Evolutionary conservation across 2,329 filamentous ascomycete genomes (phyloP).

Genomic region (Fusarium sp.): DNA sequence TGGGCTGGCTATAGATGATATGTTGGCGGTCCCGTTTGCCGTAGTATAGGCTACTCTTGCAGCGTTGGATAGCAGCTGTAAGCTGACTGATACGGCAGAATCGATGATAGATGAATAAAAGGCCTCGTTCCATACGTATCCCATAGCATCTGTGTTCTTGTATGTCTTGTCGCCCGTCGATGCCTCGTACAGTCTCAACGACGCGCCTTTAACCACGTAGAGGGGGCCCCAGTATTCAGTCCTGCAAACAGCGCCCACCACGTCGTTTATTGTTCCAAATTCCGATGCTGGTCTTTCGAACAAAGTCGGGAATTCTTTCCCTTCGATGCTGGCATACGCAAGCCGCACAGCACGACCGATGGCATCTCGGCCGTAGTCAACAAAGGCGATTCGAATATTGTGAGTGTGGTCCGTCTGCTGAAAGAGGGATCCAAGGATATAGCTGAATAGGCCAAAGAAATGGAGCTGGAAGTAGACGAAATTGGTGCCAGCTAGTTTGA

Average conservation of each 20-base stretch:
- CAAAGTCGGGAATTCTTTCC: constrained; percentile 29
- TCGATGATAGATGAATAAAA: constrained; percentile 29
- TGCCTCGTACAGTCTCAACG: constrained; percentile 20
- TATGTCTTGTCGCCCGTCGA: constrained; percentile 16
- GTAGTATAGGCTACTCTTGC: constrained; percentile 28
- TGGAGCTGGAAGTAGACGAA: constrained; percentile 56
- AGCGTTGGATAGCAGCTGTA: constrained; percentile 20
- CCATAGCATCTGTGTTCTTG: constrained; percentile 25
- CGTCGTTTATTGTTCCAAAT: constrained; percentile 9
- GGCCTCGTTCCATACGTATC: constrained; percentile 39
- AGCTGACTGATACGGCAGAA: constrained; percentile 19
- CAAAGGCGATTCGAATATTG: constrained; percentile 34
- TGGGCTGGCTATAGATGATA: not conserved
- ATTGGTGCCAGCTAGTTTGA: constrained; percentile 28
- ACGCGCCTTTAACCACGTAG: constrained; percentile 25
- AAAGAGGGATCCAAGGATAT: constrained; percentile 39
- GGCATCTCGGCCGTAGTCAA: constrained; percentile 41
- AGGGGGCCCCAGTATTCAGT: constrained; percentile 36
- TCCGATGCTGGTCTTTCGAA: constrained; percentile 25
- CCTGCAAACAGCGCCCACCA: constrained; percentile 26
- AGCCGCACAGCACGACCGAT: constrained; percentile 35
- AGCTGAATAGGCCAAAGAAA: constrained; percentile 39
- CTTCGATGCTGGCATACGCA: constrained; percentile 31
- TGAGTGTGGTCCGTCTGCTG: constrained; percentile 31
- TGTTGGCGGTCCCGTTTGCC: constrained; percentile 19